These are phyloP conservation scores for Cystobasidium ongulense DNA, from an alignment of 768 basidiomycete genomes.

Conservation along the genomic window DNA sequence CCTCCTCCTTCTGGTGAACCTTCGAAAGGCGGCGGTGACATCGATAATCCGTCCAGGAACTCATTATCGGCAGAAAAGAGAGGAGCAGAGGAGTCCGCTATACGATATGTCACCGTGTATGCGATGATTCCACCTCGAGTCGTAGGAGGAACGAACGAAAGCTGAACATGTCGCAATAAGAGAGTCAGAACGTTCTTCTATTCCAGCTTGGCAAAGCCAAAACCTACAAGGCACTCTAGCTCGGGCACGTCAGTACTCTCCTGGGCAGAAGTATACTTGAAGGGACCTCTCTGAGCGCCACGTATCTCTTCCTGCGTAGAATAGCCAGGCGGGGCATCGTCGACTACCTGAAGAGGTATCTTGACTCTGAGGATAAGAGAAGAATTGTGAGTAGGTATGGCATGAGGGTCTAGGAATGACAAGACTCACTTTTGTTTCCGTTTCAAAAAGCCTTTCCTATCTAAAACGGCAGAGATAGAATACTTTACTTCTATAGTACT, in stretches of 20 bases:
- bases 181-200: not conserved
- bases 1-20: not conserved
- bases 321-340: conserved; percentile 29
- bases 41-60: not conserved
- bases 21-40: not conserved
- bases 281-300: not conserved
- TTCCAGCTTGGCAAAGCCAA: not conserved
- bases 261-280: conserved; percentile 7
- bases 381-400: not conserved
- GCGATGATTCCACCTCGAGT: not conserved
- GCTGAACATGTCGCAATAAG: not conserved
- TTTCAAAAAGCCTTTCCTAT: conserved; percentile 24
- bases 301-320: not conserved
- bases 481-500: conserved; percentile 9
- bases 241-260: not conserved
- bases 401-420: not conserved
- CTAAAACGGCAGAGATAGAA: not conserved
- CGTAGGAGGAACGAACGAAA: conserved; percentile 17
- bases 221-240: conserved; percentile 10
- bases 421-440: conserved; percentile 11
- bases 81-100: not conserved
- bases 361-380: not conserved
- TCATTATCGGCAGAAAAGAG: not conserved
- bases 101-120: conserved; percentile 4
- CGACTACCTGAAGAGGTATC: conserved; percentile 5